Conservation (phyloP, 2,329 filamentous ascomycete genomes). For the Aspergillus sp. region DNA sequence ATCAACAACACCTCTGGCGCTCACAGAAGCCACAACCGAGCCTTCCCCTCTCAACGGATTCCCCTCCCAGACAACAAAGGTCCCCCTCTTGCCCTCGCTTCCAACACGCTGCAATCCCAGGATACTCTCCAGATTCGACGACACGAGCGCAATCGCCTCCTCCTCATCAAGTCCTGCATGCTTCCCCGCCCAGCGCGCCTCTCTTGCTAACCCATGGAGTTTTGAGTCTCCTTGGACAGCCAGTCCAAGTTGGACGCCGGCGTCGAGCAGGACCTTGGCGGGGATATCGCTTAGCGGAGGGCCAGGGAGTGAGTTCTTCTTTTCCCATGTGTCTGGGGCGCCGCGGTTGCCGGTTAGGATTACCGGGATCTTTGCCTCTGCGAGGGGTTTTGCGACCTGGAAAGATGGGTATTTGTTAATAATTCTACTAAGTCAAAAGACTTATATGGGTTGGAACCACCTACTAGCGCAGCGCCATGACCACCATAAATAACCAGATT, state of each 20-base stretch:
- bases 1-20: not conserved
- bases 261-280: not conserved
- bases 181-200: constrained; percentile 16
- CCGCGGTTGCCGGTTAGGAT: constrained; percentile 48
- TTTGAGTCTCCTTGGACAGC: constrained; percentile 35
- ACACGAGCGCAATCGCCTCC: constrained; percentile 14
- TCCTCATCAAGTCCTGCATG: constrained; percentile 7
- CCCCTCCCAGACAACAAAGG: constrained; percentile 19
- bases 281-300: constrained; percentile 48
- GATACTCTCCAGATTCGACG: constrained; percentile 11
- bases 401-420: not conserved
- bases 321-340: constrained; percentile 41
- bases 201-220: constrained; percentile 11
- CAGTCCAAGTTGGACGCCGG: constrained; percentile 34
- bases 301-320: constrained; percentile 44
- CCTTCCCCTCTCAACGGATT: constrained; percentile 18
- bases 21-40: constrained; percentile 12
- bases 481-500: constrained; percentile 7
- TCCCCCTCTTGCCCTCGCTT: not conserved
- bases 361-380: constrained; percentile 47
- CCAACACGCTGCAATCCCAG: not conserved
- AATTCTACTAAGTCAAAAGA: no score
- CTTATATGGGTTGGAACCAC: no score
- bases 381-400: constrained; percentile 47
- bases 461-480: not conserved